These are phyloP conservation scores for bread wheat (Triticum aestivum) DNA, from an alignment of 176 grass and related monocot species.

Conservation along the genomic window IWGSC_CS_RefSeq_v2.1 NC_057808.1:313736293-313736792, in stretches of 20 bases:
- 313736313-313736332: not conserved
- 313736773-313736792: slow-evolving; percentile 17
- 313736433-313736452: slow-evolving; percentile 37
- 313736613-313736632: slow-evolving; percentile 86
- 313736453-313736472: slow-evolving; percentile 70
- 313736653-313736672: slow-evolving; percentile 53
- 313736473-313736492: slow-evolving; percentile 67
- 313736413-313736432: slow-evolving; percentile 42
- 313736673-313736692: not conserved
- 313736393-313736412: not conserved
- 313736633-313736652: slow-evolving; percentile 50
- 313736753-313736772: not conserved
- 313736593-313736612: slow-evolving; percentile 54
- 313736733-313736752: slow-evolving; percentile 7
- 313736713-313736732: slow-evolving; percentile 7
- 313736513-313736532: slow-evolving; percentile 34
- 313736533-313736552: slow-evolving; percentile 56
- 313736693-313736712: slow-evolving; percentile 3
- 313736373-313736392: not conserved
- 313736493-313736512: slow-evolving; percentile 32
- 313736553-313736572: slow-evolving; percentile 27
- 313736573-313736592: slow-evolving; percentile 37
- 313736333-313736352: not conserved
- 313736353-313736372: not conserved
- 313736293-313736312: not conserved